Percentiles rank a stretch among this genome's conserved stretches.
These are phyloP conservation scores for Cladosporium sp. DNA, from an alignment of 2,329 filamentous ascomycete species.

Conservation along the genomic window DNA sequence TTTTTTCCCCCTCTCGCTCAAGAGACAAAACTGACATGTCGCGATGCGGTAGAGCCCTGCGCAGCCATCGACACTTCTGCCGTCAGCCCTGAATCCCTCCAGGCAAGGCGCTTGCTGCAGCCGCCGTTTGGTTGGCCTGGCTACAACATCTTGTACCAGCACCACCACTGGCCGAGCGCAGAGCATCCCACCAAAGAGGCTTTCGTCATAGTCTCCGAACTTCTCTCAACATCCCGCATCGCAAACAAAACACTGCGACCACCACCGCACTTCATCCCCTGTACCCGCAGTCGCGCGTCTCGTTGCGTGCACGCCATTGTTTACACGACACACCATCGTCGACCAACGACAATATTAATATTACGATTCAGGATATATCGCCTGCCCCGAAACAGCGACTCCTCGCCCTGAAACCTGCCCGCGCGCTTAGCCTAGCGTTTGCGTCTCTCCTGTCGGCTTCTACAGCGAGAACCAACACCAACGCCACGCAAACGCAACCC, in stretches of 20 bases:
- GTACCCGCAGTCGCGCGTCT: background rate
- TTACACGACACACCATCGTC: constrained; percentile 4
- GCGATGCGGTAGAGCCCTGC: background rate
- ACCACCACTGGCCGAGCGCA: background rate
- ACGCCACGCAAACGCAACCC: constrained; percentile 9
- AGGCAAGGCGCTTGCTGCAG: background rate
- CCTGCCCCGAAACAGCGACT: constrained; percentile 5
- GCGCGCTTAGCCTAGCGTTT: constrained; percentile 5
- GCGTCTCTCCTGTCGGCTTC: constrained; percentile 9
- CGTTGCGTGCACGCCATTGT: background rate
- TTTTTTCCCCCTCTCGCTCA: background rate
- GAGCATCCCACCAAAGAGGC: constrained; percentile 4
- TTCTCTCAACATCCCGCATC: constrained; percentile 7
- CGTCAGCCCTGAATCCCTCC: constrained; percentile 2
- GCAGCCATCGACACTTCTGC: constrained; percentile 3
- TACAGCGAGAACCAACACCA: constrained; percentile 6
- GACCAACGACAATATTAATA: constrained; percentile 5
- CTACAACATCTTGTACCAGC: background rate
- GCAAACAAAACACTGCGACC: background rate
- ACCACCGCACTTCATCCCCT: background rate
- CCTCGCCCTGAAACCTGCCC: background rate
- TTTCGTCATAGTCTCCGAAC: background rate
- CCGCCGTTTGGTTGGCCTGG: background rate
- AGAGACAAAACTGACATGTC: constrained; percentile 9
- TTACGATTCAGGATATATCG: background rate